Evolutionary conservation across 495 filamentous ascomycete genomes (phyloP).

Genomic region (Acidiella bohemica): DNA sequence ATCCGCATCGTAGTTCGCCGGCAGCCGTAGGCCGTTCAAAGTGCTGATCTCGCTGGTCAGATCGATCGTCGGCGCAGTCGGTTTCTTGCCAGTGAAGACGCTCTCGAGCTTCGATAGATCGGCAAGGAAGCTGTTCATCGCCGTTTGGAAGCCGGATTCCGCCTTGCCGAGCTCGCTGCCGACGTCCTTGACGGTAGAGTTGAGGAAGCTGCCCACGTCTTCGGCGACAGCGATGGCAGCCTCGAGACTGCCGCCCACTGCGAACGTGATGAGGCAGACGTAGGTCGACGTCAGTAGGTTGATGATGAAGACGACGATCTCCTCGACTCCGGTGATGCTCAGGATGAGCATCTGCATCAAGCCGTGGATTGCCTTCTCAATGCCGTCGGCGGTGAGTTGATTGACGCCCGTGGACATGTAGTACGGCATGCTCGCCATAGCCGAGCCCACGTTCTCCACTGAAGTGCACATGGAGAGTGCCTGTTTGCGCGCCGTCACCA

Average conservation of each 20-base stretch:
- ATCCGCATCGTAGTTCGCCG: slow-evolving; percentile 46
- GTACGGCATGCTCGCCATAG: slow-evolving; percentile 95
- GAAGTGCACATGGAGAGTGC: slow-evolving; percentile 77
- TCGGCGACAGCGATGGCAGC: slow-evolving; percentile 54
- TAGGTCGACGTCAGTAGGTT: slow-evolving; percentile 82
- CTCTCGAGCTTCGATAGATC: slow-evolving; percentile 32
- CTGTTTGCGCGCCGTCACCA: slow-evolving; percentile 61
- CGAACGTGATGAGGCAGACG: slow-evolving; percentile 69
- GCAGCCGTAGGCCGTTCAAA: slow-evolving; percentile 58
- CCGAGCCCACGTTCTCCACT: slow-evolving; percentile 87
- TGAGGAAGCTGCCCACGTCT: slow-evolving; percentile 58
- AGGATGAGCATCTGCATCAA: slow-evolving; percentile 63
- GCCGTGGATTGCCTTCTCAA: slow-evolving; percentile 64
- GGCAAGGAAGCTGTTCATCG: slow-evolving; percentile 44
- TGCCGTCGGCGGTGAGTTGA: slow-evolving; percentile 58
- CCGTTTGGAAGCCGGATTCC: slow-evolving; percentile 43
- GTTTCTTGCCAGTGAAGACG: slow-evolving; percentile 29
- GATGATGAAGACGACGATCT: slow-evolving; percentile 78
- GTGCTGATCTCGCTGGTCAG: slow-evolving; percentile 43
- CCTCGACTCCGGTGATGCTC: slow-evolving; percentile 69
- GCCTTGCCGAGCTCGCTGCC: slow-evolving; percentile 46
- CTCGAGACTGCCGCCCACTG: slow-evolving; percentile 61
- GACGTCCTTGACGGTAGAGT: slow-evolving; percentile 53
- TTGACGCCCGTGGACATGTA: slow-evolving; percentile 85
- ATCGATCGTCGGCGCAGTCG: slow-evolving; percentile 41